Evolutionary conservation across 495 filamentous ascomycete genomes (phyloP), one percentile per base, ranked within the genome.

Genomic region (Penicillium nucicola): DNA sequence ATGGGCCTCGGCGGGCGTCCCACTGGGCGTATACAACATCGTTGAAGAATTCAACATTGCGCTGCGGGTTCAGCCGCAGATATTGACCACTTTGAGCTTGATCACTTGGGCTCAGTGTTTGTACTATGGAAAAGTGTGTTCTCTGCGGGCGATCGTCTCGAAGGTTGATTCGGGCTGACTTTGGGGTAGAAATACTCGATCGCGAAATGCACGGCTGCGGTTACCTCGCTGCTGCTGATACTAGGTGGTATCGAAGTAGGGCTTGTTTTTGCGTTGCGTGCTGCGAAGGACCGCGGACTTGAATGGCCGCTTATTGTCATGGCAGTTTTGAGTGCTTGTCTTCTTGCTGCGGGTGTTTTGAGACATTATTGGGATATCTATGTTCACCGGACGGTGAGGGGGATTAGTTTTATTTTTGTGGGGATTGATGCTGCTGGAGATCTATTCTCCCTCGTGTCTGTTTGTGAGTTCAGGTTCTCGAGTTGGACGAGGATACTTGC

Each of bases 1-100:
- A 14, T 87, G 83, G 84, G 84, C 84, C 5, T 74, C 67, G 32
- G 82, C 83, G 1, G 82, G 83, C 0, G 77, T 85, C 5, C 80
- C 84, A 8, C 75, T 87, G 0, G 84, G 84, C 2, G 81, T 84
- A 5, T 86, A 84, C 60, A 86, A 85, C 53, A 82, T 86, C 38
- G 75, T 82, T 3, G 63, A 75, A 46, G 61, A 79, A 11, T 83
- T 84, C 67, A 85, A 85, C 56, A 58, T 84, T 1, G 81, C 83
- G 3, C 63, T 86, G 0, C 61, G 70, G 43, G 68, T 85, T 12
- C 82, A 87, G 67, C 79, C 84, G 13, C 82, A 85, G 57, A 77
- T 85, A 12, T 64, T 86, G 35, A 85, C 78, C 0, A 58, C 72
- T 34, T 59, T 86, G n/a, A 85, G 84, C 57, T 62, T 85, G 19